These are phyloP conservation scores for Nissolia schottii DNA, from an alignment of 306 rosid genomes.

Conservation along the genomic window DNA sequence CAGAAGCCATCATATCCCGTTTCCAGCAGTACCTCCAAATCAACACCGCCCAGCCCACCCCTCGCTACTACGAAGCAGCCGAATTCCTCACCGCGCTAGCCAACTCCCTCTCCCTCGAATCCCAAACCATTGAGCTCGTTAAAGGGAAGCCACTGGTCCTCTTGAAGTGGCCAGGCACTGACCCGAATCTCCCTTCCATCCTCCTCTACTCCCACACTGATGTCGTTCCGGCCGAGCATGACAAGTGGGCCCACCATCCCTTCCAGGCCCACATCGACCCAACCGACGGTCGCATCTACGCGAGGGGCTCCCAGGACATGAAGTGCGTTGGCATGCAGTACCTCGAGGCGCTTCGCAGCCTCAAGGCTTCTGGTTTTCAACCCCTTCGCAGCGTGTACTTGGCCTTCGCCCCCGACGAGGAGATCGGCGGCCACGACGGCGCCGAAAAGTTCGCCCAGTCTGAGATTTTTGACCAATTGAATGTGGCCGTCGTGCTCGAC, in stretches of 20 bases:
- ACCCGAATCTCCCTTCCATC: conserved; percentile 58
- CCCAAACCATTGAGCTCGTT: conserved; percentile 57
- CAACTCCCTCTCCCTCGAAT: conserved; percentile 59
- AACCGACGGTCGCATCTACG: conserved; percentile 40
- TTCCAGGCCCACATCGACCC: conserved; percentile 62
- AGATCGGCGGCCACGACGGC: conserved; percentile 81
- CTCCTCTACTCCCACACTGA: conserved; percentile 93
- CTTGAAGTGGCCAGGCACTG: conserved; percentile 75
- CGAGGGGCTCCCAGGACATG: conserved; percentile 93
- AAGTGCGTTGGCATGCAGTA: conserved; percentile 95
- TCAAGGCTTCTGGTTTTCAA: conserved; percentile 45
- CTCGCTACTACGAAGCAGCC: conserved; percentile 55
- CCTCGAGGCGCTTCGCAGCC: conserved; percentile 72
- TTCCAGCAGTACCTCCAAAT: conserved; percentile 81
- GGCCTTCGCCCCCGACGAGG: conserved; percentile 83
- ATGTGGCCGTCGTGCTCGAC: conserved; percentile 75
- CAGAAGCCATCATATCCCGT: conserved; percentile 35
- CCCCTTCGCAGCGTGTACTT: conserved; percentile 60
- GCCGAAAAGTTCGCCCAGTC: conserved; percentile 55
- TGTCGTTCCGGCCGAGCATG: conserved; percentile 67
- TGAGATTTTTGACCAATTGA: conserved; percentile 48
- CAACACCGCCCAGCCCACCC: conserved; percentile 79
- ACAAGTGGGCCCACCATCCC: conserved; percentile 75
- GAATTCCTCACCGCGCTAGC: conserved; percentile 58
- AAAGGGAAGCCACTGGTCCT: conserved; percentile 63